phyloP scores from a whole-genome alignment of 2,329 filamentous ascomycete species.

The Alternaria ventricosa region DNA sequence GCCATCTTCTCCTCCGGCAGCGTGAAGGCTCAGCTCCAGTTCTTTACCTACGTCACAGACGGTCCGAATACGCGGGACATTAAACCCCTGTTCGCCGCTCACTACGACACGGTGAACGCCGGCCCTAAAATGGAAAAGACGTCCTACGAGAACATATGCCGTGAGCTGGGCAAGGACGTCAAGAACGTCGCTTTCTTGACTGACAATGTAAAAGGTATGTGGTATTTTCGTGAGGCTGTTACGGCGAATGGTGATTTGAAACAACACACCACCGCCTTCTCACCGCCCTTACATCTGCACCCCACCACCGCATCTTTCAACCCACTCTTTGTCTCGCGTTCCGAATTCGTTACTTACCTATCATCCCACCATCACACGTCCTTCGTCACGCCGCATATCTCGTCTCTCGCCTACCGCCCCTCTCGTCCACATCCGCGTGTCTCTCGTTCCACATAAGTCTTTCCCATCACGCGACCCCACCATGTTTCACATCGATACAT shows the following conservation, averaged over 20 bases:
- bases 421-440: not conserved
- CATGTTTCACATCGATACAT: not conserved
- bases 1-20: conserved; percentile 85
- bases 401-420: not conserved
- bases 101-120: conserved; percentile 81
- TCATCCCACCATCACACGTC: conserved; percentile 1
- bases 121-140: conserved; percentile 71
- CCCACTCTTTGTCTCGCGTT: conserved; percentile 2
- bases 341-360: not conserved
- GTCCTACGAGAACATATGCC: conserved; percentile 72
- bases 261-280: conserved; percentile 11
- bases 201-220: conserved; percentile 70
- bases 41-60: conserved; percentile 68
- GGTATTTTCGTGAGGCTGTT: not conserved
- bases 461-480: conserved; percentile 8
- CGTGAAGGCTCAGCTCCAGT: conserved; percentile 78
- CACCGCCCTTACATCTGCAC: conserved; percentile 9
- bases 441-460: conserved; percentile 1
- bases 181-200: conserved; percentile 77
- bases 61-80: conserved; percentile 50
- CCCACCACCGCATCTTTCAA: conserved; percentile 6
- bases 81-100: conserved; percentile 44
- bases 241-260: conserved; percentile 6
- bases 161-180: conserved; percentile 53
- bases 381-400: conserved; percentile 7